Evolutionary conservation across 495 filamentous ascomycete genomes (phyloP), one percentile per base, ranked within the genome.

Genomic region (Neurospora sp.): DNA sequence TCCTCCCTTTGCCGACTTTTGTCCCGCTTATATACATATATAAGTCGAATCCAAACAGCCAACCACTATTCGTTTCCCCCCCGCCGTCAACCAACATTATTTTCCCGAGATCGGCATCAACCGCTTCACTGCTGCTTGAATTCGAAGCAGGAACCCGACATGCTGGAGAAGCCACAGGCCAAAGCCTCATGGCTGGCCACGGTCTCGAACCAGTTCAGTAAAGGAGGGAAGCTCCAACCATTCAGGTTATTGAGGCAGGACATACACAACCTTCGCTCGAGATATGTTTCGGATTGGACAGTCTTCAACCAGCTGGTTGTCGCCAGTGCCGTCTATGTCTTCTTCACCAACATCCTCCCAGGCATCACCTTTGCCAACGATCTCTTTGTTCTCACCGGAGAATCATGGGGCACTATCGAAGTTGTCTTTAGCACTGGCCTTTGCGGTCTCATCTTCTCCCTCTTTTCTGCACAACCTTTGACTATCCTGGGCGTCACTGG

Each of bases 321-420:
- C 74, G 91, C 91, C 12, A 90, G 88, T 66, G 89, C 91, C 2
- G 88, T 93, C 20, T 92, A 90, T 80, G 86, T 93, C 31, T 93
- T 92, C 79, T 93, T 93, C 74, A 92, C 90, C 18, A 93, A 93
- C 79, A 82, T 93, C 1, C 82, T 93, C 5, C 91, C 91, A 0
- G 90, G 91, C 3, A 92, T 93, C 75, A 92, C 91, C 0, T 93
- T 92, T 80, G 90, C 89, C 0, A 89, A 87, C 75, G 91, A 93
- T 77, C 78, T 92, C 41, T 91, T 91, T 75, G 87, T 89, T 1
- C 79, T 89, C 73, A 92, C 91, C 0, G 89, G 90, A 37, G 80
- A 86, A 75, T 90, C 84, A 70, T 93, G 89, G 86, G 91, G 90
- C 0, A 89, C 91, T 0, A 90, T 92, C 71, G 91, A 92, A 76